Percentiles rank a stretch among this genome's conserved stretches.
Evolutionary conservation across 164 flowering plant species (phyloP).

Genomic region (Annona squamosa): DNA sequence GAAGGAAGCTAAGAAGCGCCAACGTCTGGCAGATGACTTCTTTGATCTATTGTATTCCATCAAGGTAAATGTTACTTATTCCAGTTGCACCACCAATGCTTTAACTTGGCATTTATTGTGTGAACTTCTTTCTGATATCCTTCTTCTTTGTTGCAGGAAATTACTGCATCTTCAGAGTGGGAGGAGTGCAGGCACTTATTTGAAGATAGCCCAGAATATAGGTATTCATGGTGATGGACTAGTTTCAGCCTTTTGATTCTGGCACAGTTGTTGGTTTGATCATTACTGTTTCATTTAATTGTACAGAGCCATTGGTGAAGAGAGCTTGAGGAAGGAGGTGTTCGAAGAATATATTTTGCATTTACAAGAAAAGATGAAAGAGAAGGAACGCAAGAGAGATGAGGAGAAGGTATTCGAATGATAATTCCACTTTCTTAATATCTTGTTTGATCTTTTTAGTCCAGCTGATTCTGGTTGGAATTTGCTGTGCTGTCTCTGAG

Average conservation of each 20-base stretch:
- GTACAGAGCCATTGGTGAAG: constrained; percentile 62
- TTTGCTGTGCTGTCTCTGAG: not conserved
- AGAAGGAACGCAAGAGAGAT: constrained; percentile 87
- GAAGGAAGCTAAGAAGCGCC: constrained; percentile 87
- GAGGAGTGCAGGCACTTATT: constrained; percentile 67
- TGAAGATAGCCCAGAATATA: constrained; percentile 81
- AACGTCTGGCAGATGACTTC: constrained; percentile 76
- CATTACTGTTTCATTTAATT: not conserved
- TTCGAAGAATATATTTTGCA: constrained; percentile 70
- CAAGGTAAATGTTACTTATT: constrained; percentile 38
- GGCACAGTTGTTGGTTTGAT: not conserved
- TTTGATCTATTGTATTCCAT: constrained; percentile 48
- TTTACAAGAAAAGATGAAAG: constrained; percentile 81
- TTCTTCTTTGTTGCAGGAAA: constrained; percentile 42
- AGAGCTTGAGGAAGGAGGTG: constrained; percentile 44
- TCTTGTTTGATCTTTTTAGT: constrained; percentile 1
- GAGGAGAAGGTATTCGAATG: constrained; percentile 73
- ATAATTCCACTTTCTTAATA: not conserved
- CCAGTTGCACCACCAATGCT: not conserved
- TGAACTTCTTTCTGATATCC: not conserved
- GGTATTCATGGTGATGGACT: constrained; percentile 28
- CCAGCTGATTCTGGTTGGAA: not conserved
- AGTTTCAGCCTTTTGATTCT: not conserved
- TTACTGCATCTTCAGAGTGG: constrained; percentile 71
- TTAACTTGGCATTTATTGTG: not conserved